These are phyloP conservation scores for Nicotiana sylvestris DNA, from an alignment of 257 asterid genomes.

Conservation along the genomic window DNA sequence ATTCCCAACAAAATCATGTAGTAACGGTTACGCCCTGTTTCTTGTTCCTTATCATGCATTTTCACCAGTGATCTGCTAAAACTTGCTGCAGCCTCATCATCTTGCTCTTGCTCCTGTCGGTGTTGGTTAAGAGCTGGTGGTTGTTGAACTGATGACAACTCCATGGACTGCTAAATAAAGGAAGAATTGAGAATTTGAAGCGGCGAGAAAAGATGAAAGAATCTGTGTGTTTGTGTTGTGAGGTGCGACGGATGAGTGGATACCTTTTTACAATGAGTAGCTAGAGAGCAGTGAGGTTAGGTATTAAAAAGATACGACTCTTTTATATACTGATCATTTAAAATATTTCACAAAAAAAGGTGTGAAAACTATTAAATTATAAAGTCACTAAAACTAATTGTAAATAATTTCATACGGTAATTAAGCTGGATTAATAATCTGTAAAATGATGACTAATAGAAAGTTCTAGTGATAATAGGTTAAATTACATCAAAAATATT, in stretches of 20 bases:
- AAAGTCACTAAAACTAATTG: too few species aligned
- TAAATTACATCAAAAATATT: too few species aligned
- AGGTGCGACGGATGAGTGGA: neutral
- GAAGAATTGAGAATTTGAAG: neutral
- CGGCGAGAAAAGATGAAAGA: slow-evolving; percentile 14
- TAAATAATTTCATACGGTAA: too few species aligned
- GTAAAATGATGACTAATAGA: too few species aligned
- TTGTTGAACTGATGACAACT: neutral
- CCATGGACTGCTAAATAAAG: neutral
- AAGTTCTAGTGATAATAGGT: too few species aligned
- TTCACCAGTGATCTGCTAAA: neutral
- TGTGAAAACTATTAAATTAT: too few species aligned
- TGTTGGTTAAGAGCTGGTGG: neutral
- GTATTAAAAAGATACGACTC: neutral
- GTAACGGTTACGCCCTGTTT: slow-evolving; percentile 16
- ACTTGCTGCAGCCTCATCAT: neutral
- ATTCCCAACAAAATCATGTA: slow-evolving; percentile 33
- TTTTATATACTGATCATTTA: too few species aligned
- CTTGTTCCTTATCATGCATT: slow-evolving; percentile 9
- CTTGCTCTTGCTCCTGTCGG: neutral
- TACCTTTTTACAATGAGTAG: neutral
- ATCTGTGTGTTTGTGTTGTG: neutral
- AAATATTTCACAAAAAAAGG: too few species aligned
- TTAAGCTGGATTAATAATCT: too few species aligned
- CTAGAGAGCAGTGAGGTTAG: neutral